Percentiles rank a stretch among this genome's conserved stretches.
phyloP scores from a whole-genome alignment of 2,329 filamentous ascomycete genomes.

The Pseudocercospora fuligena region DNA sequence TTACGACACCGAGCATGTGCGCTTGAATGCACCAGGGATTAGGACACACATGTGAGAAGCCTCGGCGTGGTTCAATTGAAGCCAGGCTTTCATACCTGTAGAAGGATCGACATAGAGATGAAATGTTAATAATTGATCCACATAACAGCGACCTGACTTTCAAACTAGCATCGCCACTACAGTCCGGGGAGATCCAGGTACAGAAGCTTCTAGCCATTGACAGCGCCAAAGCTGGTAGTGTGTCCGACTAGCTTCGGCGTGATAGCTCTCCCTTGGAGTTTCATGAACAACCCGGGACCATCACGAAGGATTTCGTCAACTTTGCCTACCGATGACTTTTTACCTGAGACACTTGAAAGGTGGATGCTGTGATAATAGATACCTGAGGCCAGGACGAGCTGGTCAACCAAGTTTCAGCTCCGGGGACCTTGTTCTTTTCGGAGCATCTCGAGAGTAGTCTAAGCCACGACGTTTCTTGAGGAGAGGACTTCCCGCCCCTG shows the following conservation, averaged over 20 bases:
- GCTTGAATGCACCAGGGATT: neutral
- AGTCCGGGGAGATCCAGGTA: conserved; percentile 4
- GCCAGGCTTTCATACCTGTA: neutral
- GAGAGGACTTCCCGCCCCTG: too few relatives aligned
- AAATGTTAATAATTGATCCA: conserved; percentile 3
- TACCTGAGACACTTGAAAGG: conserved; percentile 10
- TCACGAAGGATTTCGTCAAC: neutral
- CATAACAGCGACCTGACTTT: neutral
- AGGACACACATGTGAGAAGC: neutral
- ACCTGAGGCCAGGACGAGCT: neutral
- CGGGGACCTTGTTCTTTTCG: neutral
- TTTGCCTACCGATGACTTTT: neutral
- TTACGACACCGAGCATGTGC: neutral
- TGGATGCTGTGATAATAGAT: neutral
- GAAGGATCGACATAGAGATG: conserved; percentile 1
- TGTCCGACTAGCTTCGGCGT: conserved; percentile 3
- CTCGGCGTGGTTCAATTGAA: neutral
- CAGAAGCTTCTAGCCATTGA: neutral
- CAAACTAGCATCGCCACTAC: neutral
- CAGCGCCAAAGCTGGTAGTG: neutral
- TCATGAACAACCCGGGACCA: neutral
- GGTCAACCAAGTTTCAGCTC: conserved; percentile 6
- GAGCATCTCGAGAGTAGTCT: neutral
- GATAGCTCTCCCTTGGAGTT: neutral
- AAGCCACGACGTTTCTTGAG: neutral